Conservation (phyloP, 1,284 basidiomycete genomes). For the Microbotryum silenes-acaulis region DNA sequence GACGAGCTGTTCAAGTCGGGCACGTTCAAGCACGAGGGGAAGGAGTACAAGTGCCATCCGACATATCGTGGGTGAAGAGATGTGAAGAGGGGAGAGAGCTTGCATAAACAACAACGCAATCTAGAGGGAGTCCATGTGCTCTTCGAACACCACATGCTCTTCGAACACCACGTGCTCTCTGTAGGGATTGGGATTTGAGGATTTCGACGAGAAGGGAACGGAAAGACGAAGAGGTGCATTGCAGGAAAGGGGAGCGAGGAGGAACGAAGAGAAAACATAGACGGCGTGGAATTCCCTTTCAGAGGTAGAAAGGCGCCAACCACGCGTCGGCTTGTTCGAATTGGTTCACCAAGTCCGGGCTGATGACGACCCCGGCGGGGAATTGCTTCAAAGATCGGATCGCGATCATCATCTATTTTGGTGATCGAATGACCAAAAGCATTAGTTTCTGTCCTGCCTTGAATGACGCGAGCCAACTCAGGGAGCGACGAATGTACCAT, state of each 20-base stretch:
- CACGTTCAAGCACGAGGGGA: conserved; percentile 12
- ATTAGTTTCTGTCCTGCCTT: background rate
- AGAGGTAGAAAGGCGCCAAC: conserved; percentile 53
- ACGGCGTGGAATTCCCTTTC: no score
- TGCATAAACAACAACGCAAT: no score
- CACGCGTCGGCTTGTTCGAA: conserved; percentile 91
- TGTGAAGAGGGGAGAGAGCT: background rate
- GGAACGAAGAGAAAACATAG: no score
- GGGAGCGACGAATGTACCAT: conserved; percentile 50
- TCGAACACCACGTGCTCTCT: no score
- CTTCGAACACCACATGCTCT: no score
- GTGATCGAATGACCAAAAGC: background rate
- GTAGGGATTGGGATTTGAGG: no score
- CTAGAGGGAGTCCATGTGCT: no score
- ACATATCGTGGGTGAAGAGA: background rate
- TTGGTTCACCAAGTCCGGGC: conserved; percentile 77
- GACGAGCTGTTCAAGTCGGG: conserved; percentile 36
- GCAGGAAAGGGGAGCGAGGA: no score
- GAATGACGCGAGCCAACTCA: background rate
- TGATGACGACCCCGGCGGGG: conserved; percentile 59
- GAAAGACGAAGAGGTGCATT: no score
- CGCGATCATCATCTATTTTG: conserved; percentile 66
- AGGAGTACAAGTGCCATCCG: conserved; percentile 18
- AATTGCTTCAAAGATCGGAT: conserved; percentile 73
- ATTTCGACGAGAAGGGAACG: no score